Percentiles rank a stretch among this genome's conserved stretches.
Evolutionary conservation across 306 rosid species (phyloP).

Genomic region (Aeschynomene evenia): DNA sequence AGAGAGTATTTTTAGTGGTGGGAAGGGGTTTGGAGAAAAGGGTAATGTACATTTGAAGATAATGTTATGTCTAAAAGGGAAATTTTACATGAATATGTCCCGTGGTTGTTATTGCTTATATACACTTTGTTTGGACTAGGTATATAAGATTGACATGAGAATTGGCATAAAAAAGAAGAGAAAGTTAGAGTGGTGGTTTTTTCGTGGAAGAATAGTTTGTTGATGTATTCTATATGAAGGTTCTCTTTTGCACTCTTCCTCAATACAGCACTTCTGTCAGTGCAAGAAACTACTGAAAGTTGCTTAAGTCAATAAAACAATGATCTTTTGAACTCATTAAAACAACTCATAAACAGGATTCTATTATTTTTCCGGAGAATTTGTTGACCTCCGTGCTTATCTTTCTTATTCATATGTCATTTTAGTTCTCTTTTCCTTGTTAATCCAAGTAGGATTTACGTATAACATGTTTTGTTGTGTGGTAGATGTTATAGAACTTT

Average conservation of each 20-base stretch:
- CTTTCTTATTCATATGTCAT: background rate
- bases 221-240: background rate
- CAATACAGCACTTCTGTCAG: background rate
- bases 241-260: background rate
- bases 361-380: background rate
- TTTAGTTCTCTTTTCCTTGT: slow-evolving; percentile 15
- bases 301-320: background rate
- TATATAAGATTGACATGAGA: background rate
- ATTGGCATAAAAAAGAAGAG: background rate
- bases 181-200: slow-evolving; percentile 3
- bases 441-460: background rate
- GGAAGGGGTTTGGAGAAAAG: slow-evolving; percentile 9
- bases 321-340: background rate
- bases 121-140: background rate
- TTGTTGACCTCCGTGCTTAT: slow-evolving; percentile 1
- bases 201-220: slow-evolving; percentile 2
- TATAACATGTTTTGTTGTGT: slow-evolving; percentile 23
- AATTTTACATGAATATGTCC: background rate
- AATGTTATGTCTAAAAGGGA: background rate
- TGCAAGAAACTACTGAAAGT: background rate
- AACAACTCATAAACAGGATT: slow-evolving; percentile 9
- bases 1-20: background rate
- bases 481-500: no score
- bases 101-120: background rate
- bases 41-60: background rate